These are phyloP conservation scores for Phytophthora foliorum DNA, from an alignment of 352 stramenopile species.

Conservation along the genomic window DNA sequence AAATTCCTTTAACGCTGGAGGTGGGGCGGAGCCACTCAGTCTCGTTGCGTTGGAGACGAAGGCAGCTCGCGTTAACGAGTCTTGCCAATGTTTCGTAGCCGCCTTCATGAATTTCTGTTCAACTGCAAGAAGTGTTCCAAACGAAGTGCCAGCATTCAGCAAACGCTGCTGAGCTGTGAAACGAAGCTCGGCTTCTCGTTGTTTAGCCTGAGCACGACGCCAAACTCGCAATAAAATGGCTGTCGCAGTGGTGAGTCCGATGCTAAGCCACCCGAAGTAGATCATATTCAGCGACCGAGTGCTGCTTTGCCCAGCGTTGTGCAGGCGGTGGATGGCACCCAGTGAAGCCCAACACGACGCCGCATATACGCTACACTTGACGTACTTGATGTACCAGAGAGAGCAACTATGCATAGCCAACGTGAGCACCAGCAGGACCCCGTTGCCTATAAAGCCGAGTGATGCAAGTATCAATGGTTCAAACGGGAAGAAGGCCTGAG, in stretches of 20 bases:
- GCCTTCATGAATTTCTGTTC: constrained; percentile 30
- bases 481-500: constrained; percentile 61
- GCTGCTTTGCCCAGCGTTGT: constrained; percentile 27
- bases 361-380: constrained; percentile 67
- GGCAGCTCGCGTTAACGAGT: constrained; percentile 6
- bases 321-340: constrained; percentile 55
- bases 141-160: constrained; percentile 3
- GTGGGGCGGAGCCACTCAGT: constrained; percentile 5
- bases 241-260: constrained; percentile 33
- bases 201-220: constrained; percentile 15
- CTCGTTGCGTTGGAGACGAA: constrained; percentile 25
- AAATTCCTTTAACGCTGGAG: constrained; percentile 13
- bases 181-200: constrained; percentile 16
- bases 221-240: constrained; percentile 35
- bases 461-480: constrained; percentile 44
- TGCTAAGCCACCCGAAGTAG: constrained; percentile 69
- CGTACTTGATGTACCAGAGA: constrained; percentile 65
- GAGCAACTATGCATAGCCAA: constrained; percentile 55
- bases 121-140: constrained; percentile 1
- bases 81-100: constrained; percentile 6
- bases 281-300: constrained; percentile 55
- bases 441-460: constrained; percentile 51
- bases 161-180: constrained; percentile 28
- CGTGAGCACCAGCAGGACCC: constrained; percentile 46
- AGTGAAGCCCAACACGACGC: constrained; percentile 65